These are phyloP conservation scores for Penicillium sp. DNA, from an alignment of 2,329 filamentous ascomycete species.

Conservation along the genomic window DNA sequence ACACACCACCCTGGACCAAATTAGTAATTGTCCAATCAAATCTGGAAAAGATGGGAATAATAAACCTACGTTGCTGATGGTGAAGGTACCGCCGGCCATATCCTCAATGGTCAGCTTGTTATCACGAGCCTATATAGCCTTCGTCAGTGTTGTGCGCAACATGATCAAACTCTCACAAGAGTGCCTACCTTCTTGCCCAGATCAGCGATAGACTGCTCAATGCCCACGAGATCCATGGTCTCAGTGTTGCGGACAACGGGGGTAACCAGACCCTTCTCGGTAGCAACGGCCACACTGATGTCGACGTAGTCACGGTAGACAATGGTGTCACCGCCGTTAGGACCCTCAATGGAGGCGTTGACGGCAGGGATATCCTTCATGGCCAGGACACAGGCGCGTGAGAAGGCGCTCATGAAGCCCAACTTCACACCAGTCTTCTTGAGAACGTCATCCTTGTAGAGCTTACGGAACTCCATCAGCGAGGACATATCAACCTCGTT, in stretches of 20 bases:
- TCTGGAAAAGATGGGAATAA: background rate
- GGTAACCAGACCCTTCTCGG: constrained; percentile 94
- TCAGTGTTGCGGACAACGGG: constrained; percentile 95
- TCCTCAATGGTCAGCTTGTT: constrained; percentile 98
- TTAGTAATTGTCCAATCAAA: constrained; percentile 1
- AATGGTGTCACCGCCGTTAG: constrained; percentile 92
- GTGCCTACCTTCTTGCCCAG: constrained; percentile 82
- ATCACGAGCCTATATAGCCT: constrained; percentile 71
- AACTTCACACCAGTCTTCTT: constrained; percentile 98
- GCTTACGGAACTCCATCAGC: constrained; percentile 93
- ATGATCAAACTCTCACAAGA: background rate
- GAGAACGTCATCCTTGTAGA: constrained; percentile 93
- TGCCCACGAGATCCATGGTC: constrained; percentile 78
- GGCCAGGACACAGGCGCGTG: constrained; percentile 81
- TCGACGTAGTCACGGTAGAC: constrained; percentile 98
- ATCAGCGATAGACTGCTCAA: constrained; percentile 88
- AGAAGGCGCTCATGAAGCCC: constrained; percentile 99
- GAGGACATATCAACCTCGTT: constrained; percentile 99
- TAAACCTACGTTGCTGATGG: constrained; percentile 76
- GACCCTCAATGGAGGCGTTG: constrained; percentile 95
- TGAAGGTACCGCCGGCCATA: constrained; percentile 98
- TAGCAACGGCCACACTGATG: constrained; percentile 94
- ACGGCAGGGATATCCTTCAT: constrained; percentile 94
- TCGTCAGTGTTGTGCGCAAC: constrained; percentile 10
- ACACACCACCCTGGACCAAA: constrained; percentile 70